phyloP scores from a whole-genome alignment of 2,329 filamentous ascomycete genomes.

The Pezicula rhizophila region DNA sequence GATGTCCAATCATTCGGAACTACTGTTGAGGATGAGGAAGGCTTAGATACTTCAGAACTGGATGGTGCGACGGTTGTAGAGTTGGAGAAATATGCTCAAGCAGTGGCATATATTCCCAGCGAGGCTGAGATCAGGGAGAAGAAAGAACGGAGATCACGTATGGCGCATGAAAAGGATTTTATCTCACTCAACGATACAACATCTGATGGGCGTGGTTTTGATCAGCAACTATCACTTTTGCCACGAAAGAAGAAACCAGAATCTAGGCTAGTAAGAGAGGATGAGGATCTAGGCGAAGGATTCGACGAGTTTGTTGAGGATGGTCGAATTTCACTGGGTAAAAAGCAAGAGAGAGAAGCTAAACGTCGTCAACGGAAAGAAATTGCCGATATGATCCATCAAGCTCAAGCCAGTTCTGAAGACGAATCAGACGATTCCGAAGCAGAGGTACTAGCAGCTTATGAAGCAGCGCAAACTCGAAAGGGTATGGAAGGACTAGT shows the following conservation, averaged over 20 bases:
- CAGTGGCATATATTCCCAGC: constrained; percentile 59
- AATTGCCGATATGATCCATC: constrained; percentile 77
- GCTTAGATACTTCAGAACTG: constrained; percentile 52
- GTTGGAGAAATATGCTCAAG: constrained; percentile 12
- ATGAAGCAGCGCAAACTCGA: constrained; percentile 79
- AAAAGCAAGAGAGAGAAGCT: constrained; percentile 70
- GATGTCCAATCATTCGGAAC: constrained; percentile 43
- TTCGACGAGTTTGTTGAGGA: constrained; percentile 91
- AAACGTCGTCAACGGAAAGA: constrained; percentile 61
- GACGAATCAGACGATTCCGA: constrained; percentile 64
- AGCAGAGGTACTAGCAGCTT: constrained; percentile 69
- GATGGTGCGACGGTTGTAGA: constrained; percentile 62
- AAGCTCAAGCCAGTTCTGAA: constrained; percentile 63
- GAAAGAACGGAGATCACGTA: constrained; percentile 78
- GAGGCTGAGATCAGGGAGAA: constrained; percentile 84
- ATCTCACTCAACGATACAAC: constrained; percentile 58
- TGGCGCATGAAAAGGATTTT: constrained; percentile 68
- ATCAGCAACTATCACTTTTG: constrained; percentile 30
- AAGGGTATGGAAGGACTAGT: constrained; percentile 74
- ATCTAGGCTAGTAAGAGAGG: constrained; percentile 72
- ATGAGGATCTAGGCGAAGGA: constrained; percentile 88
- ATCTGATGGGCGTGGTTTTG: constrained; percentile 33
- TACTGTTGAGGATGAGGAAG: constrained; percentile 44
- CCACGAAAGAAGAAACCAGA: constrained; percentile 58
- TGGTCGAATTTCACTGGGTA: constrained; percentile 70